Evolutionary conservation across 805 yeast species (phyloP).

Genomic region (Yamadazyma ubonensis): DNA sequence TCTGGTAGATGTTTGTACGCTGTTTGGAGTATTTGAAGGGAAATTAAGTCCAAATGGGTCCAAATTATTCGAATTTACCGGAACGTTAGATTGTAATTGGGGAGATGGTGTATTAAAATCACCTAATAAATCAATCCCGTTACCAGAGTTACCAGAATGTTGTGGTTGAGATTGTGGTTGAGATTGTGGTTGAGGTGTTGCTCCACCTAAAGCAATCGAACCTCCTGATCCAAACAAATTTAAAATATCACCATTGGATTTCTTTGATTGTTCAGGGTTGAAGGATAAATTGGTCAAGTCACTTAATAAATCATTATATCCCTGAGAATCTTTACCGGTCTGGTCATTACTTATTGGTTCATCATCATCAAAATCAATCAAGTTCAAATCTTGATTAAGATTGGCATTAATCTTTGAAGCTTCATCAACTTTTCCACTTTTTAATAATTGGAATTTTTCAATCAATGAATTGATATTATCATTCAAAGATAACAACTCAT

Average conservation of each 20-base stretch:
- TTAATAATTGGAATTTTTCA: constrained; percentile 63
- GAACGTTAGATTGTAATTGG: constrained; percentile 26
- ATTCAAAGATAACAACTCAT: constrained; percentile 64
- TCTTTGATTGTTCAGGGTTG: constrained; percentile 24
- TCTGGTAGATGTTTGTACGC: constrained; percentile 15
- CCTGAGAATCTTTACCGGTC: constrained; percentile 32
- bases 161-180: too few species aligned
- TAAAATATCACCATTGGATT: constrained; percentile 25
- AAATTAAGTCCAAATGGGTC: constrained; percentile 43
- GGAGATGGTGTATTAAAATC: constrained; percentile 45
- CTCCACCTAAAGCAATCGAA: constrained; percentile 36
- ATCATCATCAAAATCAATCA: constrained; percentile 44
- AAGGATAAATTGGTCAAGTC: constrained; percentile 67
- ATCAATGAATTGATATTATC: constrained; percentile 72
- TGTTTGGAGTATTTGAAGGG: constrained; percentile 36
- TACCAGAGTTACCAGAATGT: too few species aligned
- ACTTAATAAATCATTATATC: constrained; percentile 68
- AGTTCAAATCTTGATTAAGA: constrained; percentile 32
- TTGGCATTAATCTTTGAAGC: constrained; percentile 49
- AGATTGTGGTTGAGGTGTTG: constrained; percentile 13
- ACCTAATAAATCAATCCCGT: constrained; percentile 29
- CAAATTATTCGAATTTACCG: constrained; percentile 17
- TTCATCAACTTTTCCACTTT: constrained; percentile 57
- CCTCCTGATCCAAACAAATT: constrained; percentile 55
- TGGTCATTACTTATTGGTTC: constrained; percentile 34